Evolutionary conservation across 768 basidiomycete genomes (phyloP).

Genomic region (Fibroporia radiculosa): DNA sequence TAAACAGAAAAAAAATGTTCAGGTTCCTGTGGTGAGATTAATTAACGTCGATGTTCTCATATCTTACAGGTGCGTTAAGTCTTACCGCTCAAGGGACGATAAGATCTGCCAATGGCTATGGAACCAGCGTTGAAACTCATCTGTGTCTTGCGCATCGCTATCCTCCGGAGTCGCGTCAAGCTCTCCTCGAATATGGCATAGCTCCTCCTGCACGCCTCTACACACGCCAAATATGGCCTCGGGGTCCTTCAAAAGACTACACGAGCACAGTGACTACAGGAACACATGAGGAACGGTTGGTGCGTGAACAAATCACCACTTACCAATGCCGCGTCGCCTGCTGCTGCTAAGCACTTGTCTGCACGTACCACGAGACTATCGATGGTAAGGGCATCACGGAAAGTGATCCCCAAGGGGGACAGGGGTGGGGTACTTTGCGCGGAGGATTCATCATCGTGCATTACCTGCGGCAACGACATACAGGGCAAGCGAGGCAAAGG

Average conservation of each 20-base stretch:
- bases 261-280: conserved; percentile 10
- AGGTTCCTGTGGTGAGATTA: conserved; percentile 7
- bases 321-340: conserved; percentile 12
- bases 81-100: conserved; percentile 12
- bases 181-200: conserved; percentile 7
- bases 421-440: not conserved
- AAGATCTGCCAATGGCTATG: conserved; percentile 12
- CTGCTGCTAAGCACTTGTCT: conserved; percentile 9
- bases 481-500: conserved; percentile 7
- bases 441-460: conserved; percentile 2
- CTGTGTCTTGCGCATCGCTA: conserved; percentile 3
- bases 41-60: not conserved
- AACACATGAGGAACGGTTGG: not conserved
- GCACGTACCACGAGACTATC: conserved; percentile 9
- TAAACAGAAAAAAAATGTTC: conserved; percentile 11
- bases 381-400: conserved; percentile 7
- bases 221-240: conserved; percentile 8
- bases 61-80: not conserved
- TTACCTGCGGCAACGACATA: conserved; percentile 9
- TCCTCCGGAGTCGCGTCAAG: conserved; percentile 13
- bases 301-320: not conserved
- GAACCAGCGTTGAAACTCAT: conserved; percentile 11
- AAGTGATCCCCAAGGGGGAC: conserved; percentile 6
- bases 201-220: conserved; percentile 6
- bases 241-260: conserved; percentile 11